Percentiles rank a stretch among this genome's conserved stretches.
These are phyloP conservation scores for Skeletonema menzelii DNA, from an alignment of 108 stramenopile species.

Conservation along the genomic window DNA sequence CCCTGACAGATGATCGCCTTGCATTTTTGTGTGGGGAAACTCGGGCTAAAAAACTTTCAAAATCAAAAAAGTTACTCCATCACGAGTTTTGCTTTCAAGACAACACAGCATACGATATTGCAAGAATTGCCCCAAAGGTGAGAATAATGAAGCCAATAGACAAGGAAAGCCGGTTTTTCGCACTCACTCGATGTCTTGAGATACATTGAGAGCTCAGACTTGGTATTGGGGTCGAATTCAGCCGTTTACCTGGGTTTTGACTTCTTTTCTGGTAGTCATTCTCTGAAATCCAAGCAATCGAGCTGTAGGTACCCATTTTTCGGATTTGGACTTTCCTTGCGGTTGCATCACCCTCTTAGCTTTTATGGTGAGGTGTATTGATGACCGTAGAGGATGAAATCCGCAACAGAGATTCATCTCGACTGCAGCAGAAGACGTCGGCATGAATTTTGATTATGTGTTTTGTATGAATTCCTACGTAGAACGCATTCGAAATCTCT, in stretches of 20 bases:
- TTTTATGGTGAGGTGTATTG: neutral
- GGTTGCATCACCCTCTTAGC: neutral
- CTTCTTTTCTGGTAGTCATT: neutral
- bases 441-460: neutral
- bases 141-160: neutral
- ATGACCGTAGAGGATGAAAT: neutral
- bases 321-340: neutral
- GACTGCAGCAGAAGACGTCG: neutral
- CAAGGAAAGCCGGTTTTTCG: neutral
- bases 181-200: neutral
- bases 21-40: neutral
- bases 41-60: neutral
- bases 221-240: neutral
- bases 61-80: neutral
- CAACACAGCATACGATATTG: neutral
- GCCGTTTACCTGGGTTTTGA: neutral
- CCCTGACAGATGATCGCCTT: neutral
- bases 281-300: neutral
- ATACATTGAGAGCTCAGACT: neutral
- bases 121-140: neutral
- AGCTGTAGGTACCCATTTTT: neutral
- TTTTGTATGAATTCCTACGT: neutral
- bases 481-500: neutral
- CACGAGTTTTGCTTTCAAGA: neutral
- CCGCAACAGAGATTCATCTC: neutral